Conservation (phyloP, 23 red algal genomes). For the Agarophyton chilense region DNA sequence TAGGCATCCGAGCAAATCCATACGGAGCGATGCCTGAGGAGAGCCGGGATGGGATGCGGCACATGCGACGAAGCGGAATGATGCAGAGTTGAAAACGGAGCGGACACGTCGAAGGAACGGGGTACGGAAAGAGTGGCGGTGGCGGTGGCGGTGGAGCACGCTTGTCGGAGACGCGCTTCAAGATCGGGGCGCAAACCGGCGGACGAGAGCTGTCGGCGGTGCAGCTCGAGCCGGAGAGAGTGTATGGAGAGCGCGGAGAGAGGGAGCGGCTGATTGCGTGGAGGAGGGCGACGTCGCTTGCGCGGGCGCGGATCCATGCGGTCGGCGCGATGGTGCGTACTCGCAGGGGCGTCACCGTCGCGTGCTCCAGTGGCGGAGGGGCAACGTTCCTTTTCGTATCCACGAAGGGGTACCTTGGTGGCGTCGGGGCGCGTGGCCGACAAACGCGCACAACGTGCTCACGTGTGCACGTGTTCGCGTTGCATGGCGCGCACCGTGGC, state of each 20-base stretch:
- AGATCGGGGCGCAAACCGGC: slow-evolving; percentile 3
- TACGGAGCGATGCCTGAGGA: slow-evolving; percentile 16
- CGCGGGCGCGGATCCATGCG: slow-evolving; percentile 15
- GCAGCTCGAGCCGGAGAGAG: slow-evolving; percentile 51
- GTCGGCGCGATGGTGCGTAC: too few species aligned
- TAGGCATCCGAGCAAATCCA: slow-evolving; percentile 20
- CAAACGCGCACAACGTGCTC: too few species aligned
- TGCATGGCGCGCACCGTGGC: too few species aligned
- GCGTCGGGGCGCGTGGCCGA: too few species aligned
- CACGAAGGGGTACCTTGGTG: too few species aligned
- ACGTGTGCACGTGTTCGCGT: too few species aligned
- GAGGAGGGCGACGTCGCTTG: not conserved
- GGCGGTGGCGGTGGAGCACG: not conserved
- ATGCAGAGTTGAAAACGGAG: not conserved
- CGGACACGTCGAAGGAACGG: not conserved
- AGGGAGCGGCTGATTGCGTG: not conserved
- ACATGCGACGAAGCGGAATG: not conserved
- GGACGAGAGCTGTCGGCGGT: slow-evolving; percentile 34
- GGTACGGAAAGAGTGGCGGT: not conserved
- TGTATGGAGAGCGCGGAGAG: slow-evolving; percentile 32
- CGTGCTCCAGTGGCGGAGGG: too few species aligned
- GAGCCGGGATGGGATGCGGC: not conserved
- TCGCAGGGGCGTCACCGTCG: too few species aligned
- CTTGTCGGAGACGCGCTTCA: slow-evolving; percentile 3
- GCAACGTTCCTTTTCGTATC: too few species aligned